Conservation (phyloP, 306 rosid species). For the Argentina anserina region DNA sequence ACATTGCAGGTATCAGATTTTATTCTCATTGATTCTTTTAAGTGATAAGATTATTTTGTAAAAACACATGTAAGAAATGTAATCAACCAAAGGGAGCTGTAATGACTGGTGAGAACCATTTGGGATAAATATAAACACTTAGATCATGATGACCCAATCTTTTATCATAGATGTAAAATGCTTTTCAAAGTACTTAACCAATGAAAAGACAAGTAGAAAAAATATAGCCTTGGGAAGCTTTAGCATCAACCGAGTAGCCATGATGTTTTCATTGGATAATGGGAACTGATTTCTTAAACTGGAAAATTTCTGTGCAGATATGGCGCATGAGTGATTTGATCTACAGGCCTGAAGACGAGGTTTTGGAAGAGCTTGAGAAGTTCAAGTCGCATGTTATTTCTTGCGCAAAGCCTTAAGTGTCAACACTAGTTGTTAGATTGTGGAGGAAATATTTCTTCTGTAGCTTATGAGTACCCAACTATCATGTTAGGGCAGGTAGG, state of each 20-base stretch:
- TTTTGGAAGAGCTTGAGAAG: slow-evolving; percentile 89
- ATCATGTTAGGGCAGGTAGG: not conserved
- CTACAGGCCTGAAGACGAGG: slow-evolving; percentile 96
- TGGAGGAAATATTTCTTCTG: not conserved
- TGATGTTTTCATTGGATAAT: not conserved
- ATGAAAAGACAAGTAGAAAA: not conserved
- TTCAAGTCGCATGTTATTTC: slow-evolving; percentile 86
- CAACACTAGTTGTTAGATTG: not conserved
- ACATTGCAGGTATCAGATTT: slow-evolving; percentile 73
- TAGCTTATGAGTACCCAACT: not conserved
- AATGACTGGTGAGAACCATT: slow-evolving; percentile 3
- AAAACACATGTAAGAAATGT: not conserved
- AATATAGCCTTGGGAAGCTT: not conserved
- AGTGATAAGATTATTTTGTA: not conserved
- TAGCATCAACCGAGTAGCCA: no score
- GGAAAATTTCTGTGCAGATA: slow-evolving; percentile 53
- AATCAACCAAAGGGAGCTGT: not conserved
- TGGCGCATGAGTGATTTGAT: slow-evolving; percentile 99
- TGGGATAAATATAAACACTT: not conserved
- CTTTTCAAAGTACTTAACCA: not conserved
- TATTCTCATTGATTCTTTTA: not conserved
- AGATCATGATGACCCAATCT: not conserved
- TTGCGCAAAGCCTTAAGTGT: slow-evolving; percentile 66
- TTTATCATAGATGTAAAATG: not conserved
- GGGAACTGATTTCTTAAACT: not conserved